These are phyloP conservation scores for Aspergillus sp. DNA, from an alignment of 2,329 filamentous ascomycete genomes.

Conservation along the genomic window DNA sequence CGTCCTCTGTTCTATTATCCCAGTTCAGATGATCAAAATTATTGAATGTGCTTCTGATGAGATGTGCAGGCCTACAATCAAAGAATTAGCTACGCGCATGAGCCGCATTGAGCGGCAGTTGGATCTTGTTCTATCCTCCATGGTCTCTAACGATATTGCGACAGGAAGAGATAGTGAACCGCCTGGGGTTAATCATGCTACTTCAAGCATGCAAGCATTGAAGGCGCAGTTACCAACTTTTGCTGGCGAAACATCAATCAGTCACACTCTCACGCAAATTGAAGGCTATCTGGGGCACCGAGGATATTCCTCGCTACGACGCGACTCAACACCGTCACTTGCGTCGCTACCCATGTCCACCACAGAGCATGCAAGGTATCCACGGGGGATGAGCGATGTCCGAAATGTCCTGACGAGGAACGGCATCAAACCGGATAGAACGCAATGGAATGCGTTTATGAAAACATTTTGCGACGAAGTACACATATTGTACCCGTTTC, in stretches of 20 bases:
- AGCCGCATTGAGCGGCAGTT: slow-evolving; percentile 4
- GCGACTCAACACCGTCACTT: neutral
- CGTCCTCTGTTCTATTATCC: neutral
- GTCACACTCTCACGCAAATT: slow-evolving; percentile 19
- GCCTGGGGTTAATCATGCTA: neutral
- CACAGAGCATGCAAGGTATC: neutral
- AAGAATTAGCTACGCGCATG: neutral
- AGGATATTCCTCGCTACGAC: neutral
- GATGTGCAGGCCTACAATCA: neutral
- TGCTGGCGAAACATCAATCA: slow-evolving; percentile 22
- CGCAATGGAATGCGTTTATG: slow-evolving; percentile 16
- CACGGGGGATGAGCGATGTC: neutral
- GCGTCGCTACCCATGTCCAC: neutral
- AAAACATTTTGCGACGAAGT: slow-evolving; percentile 21
- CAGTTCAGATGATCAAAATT: neutral
- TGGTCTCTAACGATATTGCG: neutral
- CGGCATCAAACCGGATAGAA: slow-evolving; percentile 9
- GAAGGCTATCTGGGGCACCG: slow-evolving; percentile 9
- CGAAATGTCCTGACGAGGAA: slow-evolving; percentile 4
- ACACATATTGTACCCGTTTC: slow-evolving; percentile 23
- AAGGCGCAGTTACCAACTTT: slow-evolving; percentile 13
- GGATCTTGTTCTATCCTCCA: neutral
- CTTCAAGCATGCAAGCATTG: neutral
- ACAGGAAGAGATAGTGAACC: neutral
- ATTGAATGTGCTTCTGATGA: neutral